A percentile compares a stretch with the other conserved stretches of the same genome.
These are phyloP conservation scores for Martensiomyces pterosporus DNA, from an alignment of 192 early-diverging fungal genomes.

Conservation along the genomic window DNA sequence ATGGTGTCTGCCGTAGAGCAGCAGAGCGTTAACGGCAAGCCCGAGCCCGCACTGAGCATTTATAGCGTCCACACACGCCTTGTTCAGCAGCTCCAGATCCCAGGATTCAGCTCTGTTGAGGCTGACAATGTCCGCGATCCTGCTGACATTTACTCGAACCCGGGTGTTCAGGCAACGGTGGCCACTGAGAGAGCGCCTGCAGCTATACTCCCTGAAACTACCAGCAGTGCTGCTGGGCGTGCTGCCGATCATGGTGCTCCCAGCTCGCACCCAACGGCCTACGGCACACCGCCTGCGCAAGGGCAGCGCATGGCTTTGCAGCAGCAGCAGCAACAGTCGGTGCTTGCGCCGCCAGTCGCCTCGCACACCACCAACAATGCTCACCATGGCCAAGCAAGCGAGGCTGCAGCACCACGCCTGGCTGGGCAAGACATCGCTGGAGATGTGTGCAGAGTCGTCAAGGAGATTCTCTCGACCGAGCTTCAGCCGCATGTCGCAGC, in stretches of 20 bases:
- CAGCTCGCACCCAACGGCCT: neutral
- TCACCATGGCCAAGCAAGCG: no score
- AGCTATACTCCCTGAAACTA: neutral
- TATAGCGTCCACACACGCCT: constrained; percentile 44
- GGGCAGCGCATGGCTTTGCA: no score
- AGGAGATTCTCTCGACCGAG: constrained; percentile 5
- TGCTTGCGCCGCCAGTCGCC: no score
- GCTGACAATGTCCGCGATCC: constrained; percentile 24
- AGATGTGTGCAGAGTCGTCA: constrained; percentile 3
- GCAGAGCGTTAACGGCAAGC: neutral
- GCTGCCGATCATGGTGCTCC: neutral
- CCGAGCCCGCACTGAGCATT: constrained; percentile 18
- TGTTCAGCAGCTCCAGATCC: constrained; percentile 43
- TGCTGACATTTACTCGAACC: constrained; percentile 12
- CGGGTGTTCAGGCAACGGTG: neutral
- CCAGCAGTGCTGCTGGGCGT: neutral
- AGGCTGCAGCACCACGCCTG: no score
- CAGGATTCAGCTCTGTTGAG: constrained; percentile 11
- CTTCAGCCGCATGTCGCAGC: constrained; percentile 21
- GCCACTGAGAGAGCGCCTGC: neutral
- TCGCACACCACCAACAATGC: no score
- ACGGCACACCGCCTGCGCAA: no score
- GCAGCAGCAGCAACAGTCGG: neutral
- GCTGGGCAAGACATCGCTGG: neutral
- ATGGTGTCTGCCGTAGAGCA: constrained; percentile 27